Evolutionary conservation across 2,329 filamentous ascomycete species (phyloP), one percentile per base, ranked within the genome.

Genomic region (Ascochyta lentis): DNA sequence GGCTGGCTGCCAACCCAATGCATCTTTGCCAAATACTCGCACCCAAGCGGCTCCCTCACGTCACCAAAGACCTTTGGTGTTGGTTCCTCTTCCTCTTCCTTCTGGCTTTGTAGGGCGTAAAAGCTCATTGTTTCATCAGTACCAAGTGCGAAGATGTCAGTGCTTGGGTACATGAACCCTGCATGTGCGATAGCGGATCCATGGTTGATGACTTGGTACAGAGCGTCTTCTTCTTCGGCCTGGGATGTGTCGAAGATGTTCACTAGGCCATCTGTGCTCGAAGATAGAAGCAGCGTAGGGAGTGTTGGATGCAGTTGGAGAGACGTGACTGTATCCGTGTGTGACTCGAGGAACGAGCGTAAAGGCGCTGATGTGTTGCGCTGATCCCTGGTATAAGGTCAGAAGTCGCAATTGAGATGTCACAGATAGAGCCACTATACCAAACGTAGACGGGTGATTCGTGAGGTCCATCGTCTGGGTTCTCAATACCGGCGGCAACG

Each of bases 201-300:
- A 69, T 91, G 89, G 74, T 94, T 94, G 72, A 93, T 87, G 12
- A 91, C 90, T 75, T 92, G 89, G 55, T 89, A 80, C 19, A 92
- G 79, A 1, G 90, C 87, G 42, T 94, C 90, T 69, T 94, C 90
- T 75, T 94, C 90, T 54, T 90, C 82, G 7, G 61, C 61, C 42
- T 75, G 67, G 43, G 82, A 81, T 16, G 85, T 89, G 76, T 95
- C 88, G 76, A 89, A 91, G 41, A 94, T 79, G 68, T 90, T 92
- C 66, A 94, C 83, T 1, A 94, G 83, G 6, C 90, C 90, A 74
- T 95, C 91, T 13, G 90, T 94, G 34, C 89, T 91, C 39, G 89
- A 89, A 1, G 89, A 91, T 10, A 94, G 80, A 6, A 94, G 82
- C 15, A 90, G 78, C 40, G 83, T 80, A 0, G 84, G 80, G 44